Base-by-base conservation (phyloP, 306 rosid species). In the Rosa multiflora region DNA sequence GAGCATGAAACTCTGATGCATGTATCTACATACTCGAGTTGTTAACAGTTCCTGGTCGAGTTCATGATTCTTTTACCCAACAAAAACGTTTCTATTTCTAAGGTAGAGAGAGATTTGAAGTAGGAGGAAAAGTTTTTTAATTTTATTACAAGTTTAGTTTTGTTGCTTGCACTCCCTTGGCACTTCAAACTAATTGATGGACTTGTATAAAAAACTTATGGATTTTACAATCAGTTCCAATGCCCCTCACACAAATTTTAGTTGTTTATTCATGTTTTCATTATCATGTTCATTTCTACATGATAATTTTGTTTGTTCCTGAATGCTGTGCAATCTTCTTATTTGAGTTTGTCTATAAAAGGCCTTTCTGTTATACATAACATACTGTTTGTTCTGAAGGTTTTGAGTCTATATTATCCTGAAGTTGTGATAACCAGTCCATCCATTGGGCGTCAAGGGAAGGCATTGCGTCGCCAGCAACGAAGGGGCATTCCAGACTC, bases 391-490 rank as follows among this genome's bases (percentile, higher is more conserved):
- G 51, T 80, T 70, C 80, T 68, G 79, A 79, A 94, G 98, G 89
- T 92, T 88, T 95, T 95, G 75, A 86, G 78, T 51, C 80, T 82
- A 72, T 86, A 91, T 81, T 88, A 90, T 83, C 98, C 97, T 0
- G 90, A 95, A 78, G 83, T 92, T 78, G 53, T 76, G 51, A 80
- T 37, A 76, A 81, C 79, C 53, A 85, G 83, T 82, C 97, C 91
- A 72, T 92, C 97, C 67, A 87, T 95, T 86, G 97, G 99, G 67
- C 98, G 96, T 59, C 97, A 91, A 83, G 97, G 99, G 83, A 95
- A 95, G 89, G 92, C 98, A 85, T 88, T 95, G 85, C 96, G 94
- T 39, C 90, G 92, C 73, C 85, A 80, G 79, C 89, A 88, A 73
- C 90, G 81, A 67, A 87, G 85, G 82, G 89, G 74, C 72, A 52